Evolutionary conservation across 164 flowering plant genomes (phyloP), one percentile per base, ranked within the genome.

Genomic region (Sedum album): DNA sequence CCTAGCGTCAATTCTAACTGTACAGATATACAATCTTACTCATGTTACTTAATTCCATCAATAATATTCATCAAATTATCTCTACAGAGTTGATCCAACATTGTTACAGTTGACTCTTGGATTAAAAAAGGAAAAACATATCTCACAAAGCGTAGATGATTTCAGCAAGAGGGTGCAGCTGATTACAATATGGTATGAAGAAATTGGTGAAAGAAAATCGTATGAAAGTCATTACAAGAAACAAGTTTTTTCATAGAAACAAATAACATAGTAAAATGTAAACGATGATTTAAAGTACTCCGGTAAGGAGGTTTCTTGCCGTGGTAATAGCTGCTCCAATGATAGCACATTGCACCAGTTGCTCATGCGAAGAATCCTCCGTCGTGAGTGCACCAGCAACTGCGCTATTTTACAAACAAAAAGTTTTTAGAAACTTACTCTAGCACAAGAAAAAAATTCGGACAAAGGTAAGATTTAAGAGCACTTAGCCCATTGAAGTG

Each of bases 241-340:
- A 44, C 49, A 44, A 44, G 15, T 44, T 44, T 11, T 44, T 13
- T 15, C 15, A 44, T 4, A 17, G 4, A 13, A 11, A 11, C n/a
- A 18, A 6, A 6, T 21, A 53, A 0, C n/a, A n/a, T n/a, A n/a
- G n/a, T n/a, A n/a, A n/a, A n/a, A n/a, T n/a, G n/a, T n/a, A n/a
- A n/a, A n/a, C n/a, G n/a, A 23, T 46, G 26, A 53, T 6, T 76
- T 42, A 81, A 30, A 93, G 86, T 18, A 88, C 83, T 17, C 91
- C 93, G 0, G 83, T 61, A 23, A 89, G 89, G 39, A 91, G 86
- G 78, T 91, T 93, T 4, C 97, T 97, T 21, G 94, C 93, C 0
- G 98, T 84, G 9, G 98, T 88, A 18, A 93, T 68, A 0, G 97
- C 98, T 1, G 98, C 98, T 38, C 94, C 97, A 0, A 96, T 93